These are phyloP conservation scores for Oryza glumipatula DNA, from an alignment of 176 grass and related monocot genomes.

Conservation along the genomic window DNA sequence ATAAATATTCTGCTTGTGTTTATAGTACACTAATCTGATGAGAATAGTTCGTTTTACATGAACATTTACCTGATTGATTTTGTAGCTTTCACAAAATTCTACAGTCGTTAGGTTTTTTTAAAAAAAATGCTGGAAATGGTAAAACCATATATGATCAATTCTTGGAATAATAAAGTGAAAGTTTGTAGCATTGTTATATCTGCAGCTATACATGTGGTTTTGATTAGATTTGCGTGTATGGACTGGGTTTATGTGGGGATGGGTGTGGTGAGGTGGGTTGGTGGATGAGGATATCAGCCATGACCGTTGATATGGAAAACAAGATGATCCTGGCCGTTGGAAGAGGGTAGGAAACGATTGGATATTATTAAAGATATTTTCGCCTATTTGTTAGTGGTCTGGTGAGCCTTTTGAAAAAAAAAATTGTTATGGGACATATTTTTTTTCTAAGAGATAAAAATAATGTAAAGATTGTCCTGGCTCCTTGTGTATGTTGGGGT, in stretches of 20 bases:
- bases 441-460: neutral
- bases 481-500: slow-evolving; percentile 19
- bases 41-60: too few species aligned
- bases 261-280: slow-evolving; percentile 39
- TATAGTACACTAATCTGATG: too few species aligned
- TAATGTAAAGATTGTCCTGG: neutral
- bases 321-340: slow-evolving; percentile 48
- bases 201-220: neutral
- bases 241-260: neutral
- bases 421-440: neutral
- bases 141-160: too few species aligned
- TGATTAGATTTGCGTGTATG: neutral
- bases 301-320: slow-evolving; percentile 39
- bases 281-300: slow-evolving; percentile 45
- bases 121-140: too few species aligned
- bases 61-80: too few species aligned
- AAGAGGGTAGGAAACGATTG: slow-evolving; percentile 71
- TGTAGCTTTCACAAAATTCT: too few species aligned
- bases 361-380: slow-evolving; percentile 44
- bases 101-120: too few species aligned
- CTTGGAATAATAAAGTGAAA: neutral
- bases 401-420: neutral
- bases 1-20: too few species aligned
- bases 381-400: neutral
- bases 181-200: too few species aligned